Conservation (phyloP, 140 eudicot genomes). For the Erigeron philadelphicus region DNA sequence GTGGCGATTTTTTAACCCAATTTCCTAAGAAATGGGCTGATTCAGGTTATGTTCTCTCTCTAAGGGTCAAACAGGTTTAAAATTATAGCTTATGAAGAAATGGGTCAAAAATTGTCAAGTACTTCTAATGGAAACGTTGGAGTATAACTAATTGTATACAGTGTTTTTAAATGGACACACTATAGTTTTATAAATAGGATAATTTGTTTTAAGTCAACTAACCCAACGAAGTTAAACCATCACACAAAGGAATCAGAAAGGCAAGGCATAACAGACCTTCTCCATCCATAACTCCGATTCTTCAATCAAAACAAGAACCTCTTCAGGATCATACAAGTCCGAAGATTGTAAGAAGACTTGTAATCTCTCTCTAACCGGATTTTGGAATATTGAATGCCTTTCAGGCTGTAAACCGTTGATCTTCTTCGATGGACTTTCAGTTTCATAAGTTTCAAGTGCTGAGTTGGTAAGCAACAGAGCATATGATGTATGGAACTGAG, state of each 20-base stretch:
- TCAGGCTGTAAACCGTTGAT: constrained; percentile 28
- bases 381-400: constrained; percentile 47
- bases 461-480: constrained; percentile 84
- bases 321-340: constrained; percentile 87
- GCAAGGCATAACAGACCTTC: constrained; percentile 50
- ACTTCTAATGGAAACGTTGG: neutral
- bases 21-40: neutral
- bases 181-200: too few species aligned
- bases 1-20: constrained; percentile 2
- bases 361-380: constrained; percentile 73
- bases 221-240: too few species aligned
- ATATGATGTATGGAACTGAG: constrained; percentile 75
- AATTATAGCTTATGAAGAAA: neutral
- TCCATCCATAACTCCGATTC: constrained; percentile 90
- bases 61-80: neutral
- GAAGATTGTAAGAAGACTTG: constrained; percentile 91
- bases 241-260: neutral
- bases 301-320: constrained; percentile 76
- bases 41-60: constrained; percentile 7
- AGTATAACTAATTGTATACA: too few species aligned
- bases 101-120: neutral
- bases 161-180: too few species aligned
- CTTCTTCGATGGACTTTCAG: constrained; percentile 34
- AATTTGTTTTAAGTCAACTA: too few species aligned
- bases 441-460: constrained; percentile 55